These are phyloP conservation scores for Neocallimastix lanati DNA, from an alignment of 192 early-diverging fungal species.

Conservation along the genomic window DNA sequence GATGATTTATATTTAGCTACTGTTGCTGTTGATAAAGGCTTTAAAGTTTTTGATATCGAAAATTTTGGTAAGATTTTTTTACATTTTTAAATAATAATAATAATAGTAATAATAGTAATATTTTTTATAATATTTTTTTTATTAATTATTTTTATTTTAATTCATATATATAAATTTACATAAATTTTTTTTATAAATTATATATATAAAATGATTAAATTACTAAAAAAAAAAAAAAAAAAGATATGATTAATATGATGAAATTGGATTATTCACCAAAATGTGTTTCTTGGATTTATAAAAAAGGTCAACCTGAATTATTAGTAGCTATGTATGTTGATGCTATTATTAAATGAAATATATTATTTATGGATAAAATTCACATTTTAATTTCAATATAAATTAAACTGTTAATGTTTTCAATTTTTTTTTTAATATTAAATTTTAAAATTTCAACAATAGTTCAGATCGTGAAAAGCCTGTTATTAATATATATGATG, in stretches of 20 bases:
- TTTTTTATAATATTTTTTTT: too few species aligned
- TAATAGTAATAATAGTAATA: too few species aligned
- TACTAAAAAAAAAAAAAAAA: too few species aligned
- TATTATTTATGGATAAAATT: too few species aligned
- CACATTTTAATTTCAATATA: too few species aligned
- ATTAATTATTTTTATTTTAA: too few species aligned
- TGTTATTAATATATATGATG: constrained; percentile 67
- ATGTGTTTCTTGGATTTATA: constrained; percentile 67
- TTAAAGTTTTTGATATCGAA: constrained; percentile 90
- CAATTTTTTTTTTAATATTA: too few species aligned
- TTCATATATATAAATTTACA: too few species aligned
- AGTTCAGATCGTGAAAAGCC: constrained; percentile 58
- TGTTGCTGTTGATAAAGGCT: constrained; percentile 53
- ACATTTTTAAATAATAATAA: too few species aligned
- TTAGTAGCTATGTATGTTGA: constrained; percentile 53
- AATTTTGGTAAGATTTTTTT: constrained; percentile 74
- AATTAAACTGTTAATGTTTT: too few species aligned
- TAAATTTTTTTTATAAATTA: too few species aligned
- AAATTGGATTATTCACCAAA: constrained; percentile 56
- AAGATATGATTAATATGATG: constrained; percentile 97
- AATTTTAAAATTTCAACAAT: background rate
- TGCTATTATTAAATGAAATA: background rate
- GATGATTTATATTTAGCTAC: constrained; percentile 75
- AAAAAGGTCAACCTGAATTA: constrained; percentile 63
- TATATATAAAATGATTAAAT: too few species aligned